Base-by-base conservation (phyloP, 306 rosid genomes). In the Aeschynomene evenia region DNA sequence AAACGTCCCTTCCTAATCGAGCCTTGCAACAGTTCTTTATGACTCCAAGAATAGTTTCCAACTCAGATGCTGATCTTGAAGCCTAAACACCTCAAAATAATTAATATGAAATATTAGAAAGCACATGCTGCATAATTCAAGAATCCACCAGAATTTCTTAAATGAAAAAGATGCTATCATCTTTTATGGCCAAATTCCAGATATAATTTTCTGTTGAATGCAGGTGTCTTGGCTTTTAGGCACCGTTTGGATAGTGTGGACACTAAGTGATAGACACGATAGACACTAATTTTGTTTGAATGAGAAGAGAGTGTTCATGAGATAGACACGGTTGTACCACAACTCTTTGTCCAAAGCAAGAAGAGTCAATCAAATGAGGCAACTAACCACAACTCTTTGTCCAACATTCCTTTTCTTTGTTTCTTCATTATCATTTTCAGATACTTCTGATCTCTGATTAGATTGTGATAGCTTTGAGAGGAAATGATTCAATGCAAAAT, bases 31-130 rank as follows among this genome's bases (percentile, higher is more conserved):
- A 86, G 82, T 66, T 88, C 88, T 77, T 88, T 70, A 91, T 82
- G 72, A 88, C 92, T 31, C 97, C 97, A 73, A 91, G 96, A 87
- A 91, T 84, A 57, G 87, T 79, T 87, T 94, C 97, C 86, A 90
- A 74, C 64, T 87, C 94, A 78, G 98, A 94, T 37, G 97, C 86
- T 37, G 85, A 82, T 80, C 80, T 84, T 67, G 89, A 85, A 81
- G 86, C 94, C 98, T 94, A 76, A 50, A 21, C 21, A 28, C 11
- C 61, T 45, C 70, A 65, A 61, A 50, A 73, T 36, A 70, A 68
- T 63, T 54, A 63, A 51, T 60, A 81, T 45, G 70, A 63, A 76
- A 61, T 36, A 66, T 51, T 57, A 72, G 75, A 56, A 76, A 68
- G 40, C 26, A 56, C 40, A 36, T 9, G 42, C 42, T n/a, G 15